A percentile compares a stretch with the other conserved stretches of the same genome.
Evolutionary conservation across 2,329 filamentous ascomycete species (phyloP).

Genomic region (Rugonectria rugulosa): DNA sequence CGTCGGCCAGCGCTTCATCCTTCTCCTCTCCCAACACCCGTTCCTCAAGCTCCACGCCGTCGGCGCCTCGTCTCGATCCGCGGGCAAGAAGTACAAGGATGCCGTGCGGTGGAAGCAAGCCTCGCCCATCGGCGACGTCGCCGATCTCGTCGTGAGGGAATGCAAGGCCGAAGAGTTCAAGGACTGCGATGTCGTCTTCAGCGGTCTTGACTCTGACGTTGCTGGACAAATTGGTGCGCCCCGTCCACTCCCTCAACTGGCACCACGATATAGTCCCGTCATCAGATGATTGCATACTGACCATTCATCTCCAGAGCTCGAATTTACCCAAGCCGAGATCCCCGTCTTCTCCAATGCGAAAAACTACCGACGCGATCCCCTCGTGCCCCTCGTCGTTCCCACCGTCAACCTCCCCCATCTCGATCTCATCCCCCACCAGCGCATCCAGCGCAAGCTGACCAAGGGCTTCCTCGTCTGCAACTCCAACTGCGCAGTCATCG

Average conservation of each 20-base stretch:
- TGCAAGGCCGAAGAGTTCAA: constrained; percentile 83
- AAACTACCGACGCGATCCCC: constrained; percentile 90
- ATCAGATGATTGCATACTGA: constrained; percentile 10
- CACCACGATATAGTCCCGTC: no score
- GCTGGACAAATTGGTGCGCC: constrained; percentile 83
- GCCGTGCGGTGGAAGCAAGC: constrained; percentile 96
- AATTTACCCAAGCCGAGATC: constrained; percentile 86
- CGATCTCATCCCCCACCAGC: constrained; percentile 88
- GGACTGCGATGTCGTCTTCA: constrained; percentile 94
- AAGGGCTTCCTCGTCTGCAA: constrained; percentile 97
- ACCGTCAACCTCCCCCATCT: constrained; percentile 93
- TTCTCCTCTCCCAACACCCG: constrained; percentile 87
- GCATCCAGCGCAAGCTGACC: constrained; percentile 72
- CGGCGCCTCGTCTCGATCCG: constrained; percentile 87
- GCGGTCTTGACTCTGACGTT: constrained; percentile 89
- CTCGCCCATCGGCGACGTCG: constrained; percentile 79
- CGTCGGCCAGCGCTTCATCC: constrained; percentile 94
- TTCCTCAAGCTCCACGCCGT: constrained; percentile 86
- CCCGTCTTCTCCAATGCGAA: constrained; percentile 98
- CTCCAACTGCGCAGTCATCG: constrained; percentile 97
- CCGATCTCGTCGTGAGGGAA: constrained; percentile 82
- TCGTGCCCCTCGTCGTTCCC: constrained; percentile 92
- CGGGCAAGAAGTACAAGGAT: constrained; percentile 93
- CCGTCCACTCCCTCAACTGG: not conserved
- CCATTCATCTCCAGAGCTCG: constrained; percentile 70